A percentile compares a stretch with the other conserved stretches of the same genome.
phyloP scores from a whole-genome alignment of 805 yeast genomes.

The Saccharomycopsis amapae region DNA sequence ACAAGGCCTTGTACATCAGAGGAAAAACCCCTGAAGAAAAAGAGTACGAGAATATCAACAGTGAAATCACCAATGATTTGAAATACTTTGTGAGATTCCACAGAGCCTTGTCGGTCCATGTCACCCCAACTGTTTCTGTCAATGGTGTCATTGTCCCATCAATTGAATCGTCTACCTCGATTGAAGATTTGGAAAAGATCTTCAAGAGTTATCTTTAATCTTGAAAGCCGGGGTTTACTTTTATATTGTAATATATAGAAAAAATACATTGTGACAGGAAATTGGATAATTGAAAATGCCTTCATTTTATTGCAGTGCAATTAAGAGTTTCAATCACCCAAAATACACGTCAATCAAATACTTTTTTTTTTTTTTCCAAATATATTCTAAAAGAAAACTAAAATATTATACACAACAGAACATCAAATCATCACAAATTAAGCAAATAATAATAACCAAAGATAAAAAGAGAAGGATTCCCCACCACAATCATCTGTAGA shows the following conservation, averaged over 20 bases:
- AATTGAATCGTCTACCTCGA: constrained; percentile 56
- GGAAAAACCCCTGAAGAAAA: constrained; percentile 25
- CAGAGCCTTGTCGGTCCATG: constrained; percentile 73
- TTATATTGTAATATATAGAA: too few species aligned
- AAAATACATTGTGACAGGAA: too few species aligned
- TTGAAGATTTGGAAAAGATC: constrained; percentile 32
- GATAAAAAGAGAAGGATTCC: neutral
- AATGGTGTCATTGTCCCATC: constrained; percentile 55
- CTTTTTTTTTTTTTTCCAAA: neutral
- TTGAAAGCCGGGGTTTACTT: too few species aligned
- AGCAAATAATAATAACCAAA: neutral
- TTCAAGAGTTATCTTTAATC: constrained; percentile 17
- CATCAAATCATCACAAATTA: neutral
- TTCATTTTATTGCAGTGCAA: too few species aligned
- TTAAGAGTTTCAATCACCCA: too few species aligned
- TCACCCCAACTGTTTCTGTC: constrained; percentile 73
- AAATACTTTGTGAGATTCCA: constrained; percentile 68
- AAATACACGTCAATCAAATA: neutral
- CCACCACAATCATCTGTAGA: constrained; percentile 64
- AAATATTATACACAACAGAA: neutral
- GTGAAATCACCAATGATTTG: constrained; percentile 49
- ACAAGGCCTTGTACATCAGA: constrained; percentile 29
- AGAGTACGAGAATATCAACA: constrained; percentile 47
- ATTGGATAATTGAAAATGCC: too few species aligned
- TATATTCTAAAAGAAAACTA: neutral